Base-by-base conservation (phyloP, 2,329 filamentous ascomycete genomes). In the Xylariaceae sp. region DNA sequence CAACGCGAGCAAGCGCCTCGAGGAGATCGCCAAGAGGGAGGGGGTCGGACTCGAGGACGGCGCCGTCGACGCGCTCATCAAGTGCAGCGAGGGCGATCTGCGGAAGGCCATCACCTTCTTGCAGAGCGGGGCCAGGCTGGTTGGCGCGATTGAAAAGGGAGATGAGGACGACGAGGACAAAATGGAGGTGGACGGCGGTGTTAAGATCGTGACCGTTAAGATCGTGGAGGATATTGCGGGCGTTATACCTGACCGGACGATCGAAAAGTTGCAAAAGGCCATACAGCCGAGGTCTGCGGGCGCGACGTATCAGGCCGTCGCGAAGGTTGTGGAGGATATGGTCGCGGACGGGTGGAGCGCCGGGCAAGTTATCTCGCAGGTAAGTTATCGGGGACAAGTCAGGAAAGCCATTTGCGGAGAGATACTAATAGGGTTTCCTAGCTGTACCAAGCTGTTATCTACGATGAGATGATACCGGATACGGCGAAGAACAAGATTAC, bases 301-400 rank as follows among this genome's bases (percentile, higher is more conserved):
- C 1, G 80, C 83, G 14, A 80, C 86, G 0, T 99, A 96, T 69
- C 82, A 86, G 57, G 81, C 83, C 12, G 84, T 99, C 16, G 86
- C 91, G 0, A 86, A 86, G 62, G 87, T 91, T 5, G 89, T 98
- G 4, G 90, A 93, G 66, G 89, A 96, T 62, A 87, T 99, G 79
- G 88, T 98, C 45, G 93, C 93, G 0, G 95, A 98, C 75, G 95
- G 95, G 7, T 99, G 95, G 93, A 97, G 93, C 72, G 95, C 93
- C 20, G 87, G 88, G 6, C 95, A 98, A 74, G 85, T 97, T 21
- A 82, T 98, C 40, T 79, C 83, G 18, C 92, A 96, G 81, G 88
- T 89, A 76, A 74, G 77, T 68, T 47, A 42, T 6, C 32, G 23
- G 3, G 14, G 6, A 20, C 44, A 40, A 10, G 14, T 37, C 40